Evolutionary conservation across 495 filamentous ascomycete species (phyloP).

Genomic region (Cercophora scortea): DNA sequence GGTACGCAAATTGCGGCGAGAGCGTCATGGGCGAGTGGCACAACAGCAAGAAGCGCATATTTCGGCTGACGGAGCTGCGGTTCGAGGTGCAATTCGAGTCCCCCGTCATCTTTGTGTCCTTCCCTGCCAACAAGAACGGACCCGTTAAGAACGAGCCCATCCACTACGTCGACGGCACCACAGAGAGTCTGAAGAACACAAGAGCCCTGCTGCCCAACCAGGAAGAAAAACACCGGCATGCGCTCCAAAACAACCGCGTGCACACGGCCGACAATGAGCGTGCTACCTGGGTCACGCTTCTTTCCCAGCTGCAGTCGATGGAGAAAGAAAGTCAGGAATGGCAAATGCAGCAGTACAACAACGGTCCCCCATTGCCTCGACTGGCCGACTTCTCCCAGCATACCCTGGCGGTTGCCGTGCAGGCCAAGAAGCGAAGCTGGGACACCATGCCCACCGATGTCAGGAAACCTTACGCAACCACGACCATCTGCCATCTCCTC

Average conservation of each 20-base stretch:
- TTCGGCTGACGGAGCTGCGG: constrained; percentile 33
- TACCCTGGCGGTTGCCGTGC: constrained; percentile 35
- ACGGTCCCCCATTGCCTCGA: constrained; percentile 1
- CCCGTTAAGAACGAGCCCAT: constrained; percentile 28
- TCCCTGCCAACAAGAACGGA: constrained; percentile 28
- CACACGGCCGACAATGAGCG: constrained; percentile 41
- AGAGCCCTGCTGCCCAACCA: constrained; percentile 15
- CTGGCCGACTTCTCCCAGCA: constrained; percentile 14
- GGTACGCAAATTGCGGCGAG: constrained; percentile 32
- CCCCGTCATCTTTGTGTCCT: constrained; percentile 40
- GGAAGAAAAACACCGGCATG: constrained; percentile 8
- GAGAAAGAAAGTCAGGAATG: constrained; percentile 34
- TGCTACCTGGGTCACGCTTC: constrained; percentile 38
- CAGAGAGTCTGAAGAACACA: constrained; percentile 26
- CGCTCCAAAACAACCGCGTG: constrained; percentile 18
- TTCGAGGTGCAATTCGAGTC: constrained; percentile 44
- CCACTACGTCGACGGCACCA: constrained; percentile 31
- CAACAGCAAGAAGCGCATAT: constrained; percentile 29
- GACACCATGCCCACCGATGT: constrained; percentile 40
- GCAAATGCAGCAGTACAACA: constrained; percentile 22
- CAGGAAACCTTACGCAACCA: constrained; percentile 42
- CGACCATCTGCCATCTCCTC: constrained; percentile 41
- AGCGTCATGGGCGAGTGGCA: constrained; percentile 40
- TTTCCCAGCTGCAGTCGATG: constrained; percentile 37
- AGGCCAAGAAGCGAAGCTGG: constrained; percentile 41